Percentiles rank a stretch among this genome's conserved stretches.
Conservation (phyloP, 768 basidiomycete species). For the Hydnum rufescens region DNA sequence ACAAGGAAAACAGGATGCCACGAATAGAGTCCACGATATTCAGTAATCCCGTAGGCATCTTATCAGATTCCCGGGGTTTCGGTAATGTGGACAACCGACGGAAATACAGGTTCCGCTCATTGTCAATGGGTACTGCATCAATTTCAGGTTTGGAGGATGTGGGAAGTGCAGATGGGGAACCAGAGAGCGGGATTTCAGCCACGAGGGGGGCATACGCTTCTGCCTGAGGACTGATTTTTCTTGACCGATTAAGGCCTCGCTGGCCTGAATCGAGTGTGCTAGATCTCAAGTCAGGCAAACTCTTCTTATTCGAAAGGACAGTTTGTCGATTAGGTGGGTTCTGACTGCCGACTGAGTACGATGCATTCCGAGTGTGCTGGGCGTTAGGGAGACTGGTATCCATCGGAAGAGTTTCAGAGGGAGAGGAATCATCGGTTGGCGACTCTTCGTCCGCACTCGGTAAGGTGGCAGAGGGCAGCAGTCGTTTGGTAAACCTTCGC, state of each 20-base stretch:
- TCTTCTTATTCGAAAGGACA: not conserved
- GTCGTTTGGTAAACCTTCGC: no score
- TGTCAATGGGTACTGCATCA: constrained; percentile 38
- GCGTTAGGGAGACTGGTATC: no score
- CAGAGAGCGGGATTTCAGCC: not conserved
- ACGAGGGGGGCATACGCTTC: no score
- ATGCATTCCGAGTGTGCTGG: constrained; percentile 19
- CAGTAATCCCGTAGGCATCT: constrained; percentile 49
- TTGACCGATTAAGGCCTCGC: no score
- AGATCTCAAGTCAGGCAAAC: not conserved
- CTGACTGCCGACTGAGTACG: not conserved
- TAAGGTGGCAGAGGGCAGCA: no score
- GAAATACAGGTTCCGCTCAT: constrained; percentile 84
- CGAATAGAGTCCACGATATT: constrained; percentile 73
- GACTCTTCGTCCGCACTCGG: no score
- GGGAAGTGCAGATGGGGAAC: not conserved
- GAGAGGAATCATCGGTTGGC: no score
- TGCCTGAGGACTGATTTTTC: no score
- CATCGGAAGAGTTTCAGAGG: no score
- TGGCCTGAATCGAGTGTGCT: no score
- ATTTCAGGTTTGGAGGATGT: not conserved
- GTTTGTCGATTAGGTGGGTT: no score
- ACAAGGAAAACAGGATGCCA: constrained; percentile 77
- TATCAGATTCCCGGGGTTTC: constrained; percentile 22
- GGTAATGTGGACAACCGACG: constrained; percentile 71